A percentile compares a stretch with the other conserved stretches of the same genome.
These are phyloP conservation scores for Nelumbo lutea DNA, from an alignment of 164 flowering plant genomes.

Conservation along the genomic window DNA sequence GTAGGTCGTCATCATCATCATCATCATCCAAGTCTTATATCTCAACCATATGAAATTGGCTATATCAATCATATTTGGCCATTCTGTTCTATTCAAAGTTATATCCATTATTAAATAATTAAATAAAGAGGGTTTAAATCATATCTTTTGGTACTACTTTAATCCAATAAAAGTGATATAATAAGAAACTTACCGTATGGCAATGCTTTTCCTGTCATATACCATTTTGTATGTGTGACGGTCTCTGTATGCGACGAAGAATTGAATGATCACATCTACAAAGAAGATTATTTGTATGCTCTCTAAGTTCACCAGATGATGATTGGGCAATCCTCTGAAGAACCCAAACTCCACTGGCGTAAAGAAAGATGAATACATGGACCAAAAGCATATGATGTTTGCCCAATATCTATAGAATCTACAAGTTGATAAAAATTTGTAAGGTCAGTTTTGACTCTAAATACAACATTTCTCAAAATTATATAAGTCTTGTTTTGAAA, in stretches of 20 bases:
- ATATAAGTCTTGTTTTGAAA: no score
- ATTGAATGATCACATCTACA: slow-evolving; percentile 44
- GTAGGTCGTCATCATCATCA: no score
- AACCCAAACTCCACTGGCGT: slow-evolving; percentile 68
- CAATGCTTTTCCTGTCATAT: slow-evolving; percentile 34
- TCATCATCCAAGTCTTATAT: no score
- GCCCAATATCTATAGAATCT: slow-evolving; percentile 44
- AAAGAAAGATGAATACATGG: slow-evolving; percentile 62
- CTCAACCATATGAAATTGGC: no score
- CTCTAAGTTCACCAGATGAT: slow-evolving; percentile 41
- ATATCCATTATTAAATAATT: no score
- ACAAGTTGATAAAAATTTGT: not conserved
- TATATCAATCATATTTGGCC: no score
- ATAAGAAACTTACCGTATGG: slow-evolving; percentile 27
- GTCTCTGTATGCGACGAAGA: slow-evolving; percentile 53
- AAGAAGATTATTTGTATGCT: slow-evolving; percentile 50
- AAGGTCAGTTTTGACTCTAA: no score
- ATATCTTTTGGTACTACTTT: no score
- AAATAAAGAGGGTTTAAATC: no score
- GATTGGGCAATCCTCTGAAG: slow-evolving; percentile 60
- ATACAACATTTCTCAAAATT: no score
- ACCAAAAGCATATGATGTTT: slow-evolving; percentile 54
- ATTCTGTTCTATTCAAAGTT: no score
- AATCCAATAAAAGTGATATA: not conserved
- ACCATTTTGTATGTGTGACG: slow-evolving; percentile 38